A percentile compares a stretch with the other conserved stretches of the same genome.
phyloP scores from a whole-genome alignment of 2,329 filamentous ascomycete species.

The Herpotrichia juniperi region DNA sequence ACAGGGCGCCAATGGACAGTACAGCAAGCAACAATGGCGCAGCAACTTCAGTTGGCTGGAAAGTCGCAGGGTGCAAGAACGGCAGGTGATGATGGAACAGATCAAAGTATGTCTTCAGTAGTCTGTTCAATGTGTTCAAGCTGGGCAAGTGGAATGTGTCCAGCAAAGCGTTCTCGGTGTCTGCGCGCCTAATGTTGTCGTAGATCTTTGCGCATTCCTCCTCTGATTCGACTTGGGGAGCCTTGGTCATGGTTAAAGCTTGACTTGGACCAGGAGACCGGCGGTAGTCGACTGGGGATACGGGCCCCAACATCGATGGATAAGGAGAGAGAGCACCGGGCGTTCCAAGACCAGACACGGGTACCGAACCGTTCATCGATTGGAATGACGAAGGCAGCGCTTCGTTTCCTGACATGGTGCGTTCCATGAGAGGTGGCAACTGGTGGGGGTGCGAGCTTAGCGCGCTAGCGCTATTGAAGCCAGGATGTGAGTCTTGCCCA shows the following conservation, averaged over 20 bases:
- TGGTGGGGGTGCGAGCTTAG: conserved; percentile 65
- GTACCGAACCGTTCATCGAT: conserved; percentile 73
- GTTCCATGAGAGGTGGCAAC: conserved; percentile 72
- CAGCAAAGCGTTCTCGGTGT: conserved; percentile 80
- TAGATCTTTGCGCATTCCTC: conserved; percentile 85
- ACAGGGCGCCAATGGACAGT: conserved; percentile 92
- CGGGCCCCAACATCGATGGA: conserved; percentile 69
- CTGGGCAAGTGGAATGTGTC: conserved; percentile 89
- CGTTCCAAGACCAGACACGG: conserved; percentile 71
- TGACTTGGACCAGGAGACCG: conserved; percentile 73
- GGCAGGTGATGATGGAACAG: conserved; percentile 96
- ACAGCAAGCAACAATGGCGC: conserved; percentile 86
- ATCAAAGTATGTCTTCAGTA: conserved; percentile 94
- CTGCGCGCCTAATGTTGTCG: conserved; percentile 81
- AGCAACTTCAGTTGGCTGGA: conserved; percentile 79
- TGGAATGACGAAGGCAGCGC: conserved; percentile 69
- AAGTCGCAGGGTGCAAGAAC: conserved; percentile 92
- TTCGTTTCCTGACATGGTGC: conserved; percentile 64
- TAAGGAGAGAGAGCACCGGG: conserved; percentile 77
- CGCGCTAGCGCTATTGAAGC: conserved; percentile 65
- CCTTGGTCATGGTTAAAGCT: conserved; percentile 67
- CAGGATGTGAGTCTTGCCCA: conserved; percentile 67
- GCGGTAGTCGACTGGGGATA: conserved; percentile 72
- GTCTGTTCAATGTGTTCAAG: conserved; percentile 82
- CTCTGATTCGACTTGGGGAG: conserved; percentile 82